Conservation (phyloP, 441 rosid species). For the Gossypium schwendimanii region DNA sequence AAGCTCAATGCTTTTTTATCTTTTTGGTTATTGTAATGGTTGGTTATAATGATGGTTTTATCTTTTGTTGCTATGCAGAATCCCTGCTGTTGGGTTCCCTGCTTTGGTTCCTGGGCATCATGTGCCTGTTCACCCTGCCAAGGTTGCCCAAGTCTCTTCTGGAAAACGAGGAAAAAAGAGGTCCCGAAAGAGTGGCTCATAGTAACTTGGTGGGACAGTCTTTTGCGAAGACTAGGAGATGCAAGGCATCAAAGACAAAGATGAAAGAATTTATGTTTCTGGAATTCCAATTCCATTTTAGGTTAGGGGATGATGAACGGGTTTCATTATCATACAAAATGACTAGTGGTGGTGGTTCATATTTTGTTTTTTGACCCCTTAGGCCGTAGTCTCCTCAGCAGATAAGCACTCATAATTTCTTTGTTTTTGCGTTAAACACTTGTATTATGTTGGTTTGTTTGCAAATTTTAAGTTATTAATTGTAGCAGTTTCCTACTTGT, state of each 20-base stretch:
- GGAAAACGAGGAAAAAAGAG: slow-evolving; percentile 33
- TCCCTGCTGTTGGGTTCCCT: slow-evolving; percentile 96
- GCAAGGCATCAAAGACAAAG: slow-evolving; percentile 51
- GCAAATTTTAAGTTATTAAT: not conserved
- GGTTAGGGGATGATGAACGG: not conserved
- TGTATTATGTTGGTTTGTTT: not conserved
- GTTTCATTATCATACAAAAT: not conserved
- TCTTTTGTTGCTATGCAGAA: slow-evolving; percentile 33
- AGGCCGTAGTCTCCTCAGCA: too few relatives aligned
- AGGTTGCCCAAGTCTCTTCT: slow-evolving; percentile 19
- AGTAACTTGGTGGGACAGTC: slow-evolving; percentile 21
- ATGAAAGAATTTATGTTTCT: slow-evolving; percentile 26
- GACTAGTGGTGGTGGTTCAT: not conserved
- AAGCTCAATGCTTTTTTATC: not conserved
- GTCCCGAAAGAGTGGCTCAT: slow-evolving; percentile 27
- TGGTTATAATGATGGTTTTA: not conserved
- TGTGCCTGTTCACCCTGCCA: slow-evolving; percentile 45
- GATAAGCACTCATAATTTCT: not conserved
- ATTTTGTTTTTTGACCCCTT: not conserved
- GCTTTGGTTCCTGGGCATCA: slow-evolving; percentile 78
- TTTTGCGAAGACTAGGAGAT: slow-evolving; percentile 30
- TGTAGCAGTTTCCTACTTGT: not conserved
- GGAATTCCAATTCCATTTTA: not conserved
- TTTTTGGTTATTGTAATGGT: not conserved
- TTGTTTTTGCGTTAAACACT: not conserved